Evolutionary conservation across 2,329 filamentous ascomycete genomes (phyloP).

Genomic region (Exophiala alcalophila): DNA sequence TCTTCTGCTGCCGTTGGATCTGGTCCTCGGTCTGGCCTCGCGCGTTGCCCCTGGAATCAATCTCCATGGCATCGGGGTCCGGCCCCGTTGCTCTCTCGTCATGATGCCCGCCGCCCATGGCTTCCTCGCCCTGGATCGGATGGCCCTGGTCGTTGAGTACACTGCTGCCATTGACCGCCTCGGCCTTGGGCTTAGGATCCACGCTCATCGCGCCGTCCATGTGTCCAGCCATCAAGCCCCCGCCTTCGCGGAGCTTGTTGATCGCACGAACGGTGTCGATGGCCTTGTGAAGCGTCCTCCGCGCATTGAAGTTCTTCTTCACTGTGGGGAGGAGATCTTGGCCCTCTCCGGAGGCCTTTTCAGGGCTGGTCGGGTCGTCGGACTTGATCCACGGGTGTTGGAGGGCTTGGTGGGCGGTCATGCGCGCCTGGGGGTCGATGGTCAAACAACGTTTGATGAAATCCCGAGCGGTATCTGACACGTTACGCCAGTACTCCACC

Average conservation of each 20-base stretch:
- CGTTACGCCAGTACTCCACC: constrained; percentile 92
- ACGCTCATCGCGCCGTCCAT: constrained; percentile 60
- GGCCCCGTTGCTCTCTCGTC: constrained; percentile 37
- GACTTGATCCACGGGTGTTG: constrained; percentile 64
- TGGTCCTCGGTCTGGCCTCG: constrained; percentile 62
- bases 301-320: constrained; percentile 69
- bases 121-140: constrained; percentile 27
- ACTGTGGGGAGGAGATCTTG: constrained; percentile 61
- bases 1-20: constrained; percentile 59
- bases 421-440: constrained; percentile 78
- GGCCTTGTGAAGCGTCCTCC: constrained; percentile 63
- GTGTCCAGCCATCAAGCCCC: constrained; percentile 52
- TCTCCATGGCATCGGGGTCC: constrained; percentile 47
- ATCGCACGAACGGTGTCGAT: constrained; percentile 67
- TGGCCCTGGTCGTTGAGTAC: constrained; percentile 39
- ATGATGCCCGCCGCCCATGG: constrained; percentile 26
- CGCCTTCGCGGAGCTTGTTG: constrained; percentile 63
- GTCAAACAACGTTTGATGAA: constrained; percentile 93
- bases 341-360: constrained; percentile 37
- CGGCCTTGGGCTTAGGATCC: constrained; percentile 53
- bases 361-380: constrained; percentile 42
- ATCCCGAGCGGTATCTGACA: constrained; percentile 79
- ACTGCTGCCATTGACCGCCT: constrained; percentile 45
- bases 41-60: constrained; percentile 58
- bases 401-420: constrained; percentile 80